These are phyloP conservation scores for Priceomyces carsonii DNA, from an alignment of 805 yeast species.

Conservation along the genomic window DNA sequence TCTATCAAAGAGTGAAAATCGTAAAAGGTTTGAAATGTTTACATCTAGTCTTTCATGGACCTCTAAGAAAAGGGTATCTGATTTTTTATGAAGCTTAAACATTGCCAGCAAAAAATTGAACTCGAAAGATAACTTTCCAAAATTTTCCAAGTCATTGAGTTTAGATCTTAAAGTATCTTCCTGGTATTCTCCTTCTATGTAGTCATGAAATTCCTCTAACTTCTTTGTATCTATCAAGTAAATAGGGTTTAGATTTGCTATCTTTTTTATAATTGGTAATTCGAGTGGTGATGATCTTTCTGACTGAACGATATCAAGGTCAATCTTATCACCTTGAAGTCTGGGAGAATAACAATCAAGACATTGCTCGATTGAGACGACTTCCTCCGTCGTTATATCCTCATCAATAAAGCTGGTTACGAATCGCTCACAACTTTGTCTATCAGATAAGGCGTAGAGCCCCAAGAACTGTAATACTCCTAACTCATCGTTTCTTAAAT, in stretches of 20 bases:
- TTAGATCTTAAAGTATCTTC: neutral
- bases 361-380: too few relatives aligned
- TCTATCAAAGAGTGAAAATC: slow-evolving; percentile 2
- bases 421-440: neutral
- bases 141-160: slow-evolving; percentile 5
- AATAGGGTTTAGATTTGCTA: too few relatives aligned
- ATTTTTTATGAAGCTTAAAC: slow-evolving; percentile 1
- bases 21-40: slow-evolving; percentile 5
- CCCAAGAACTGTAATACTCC: slow-evolving; percentile 7
- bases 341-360: too few relatives aligned
- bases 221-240: too few relatives aligned
- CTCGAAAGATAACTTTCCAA: slow-evolving; percentile 9
- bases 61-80: neutral
- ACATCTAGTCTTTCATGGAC: slow-evolving; percentile 1
- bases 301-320: too few relatives aligned
- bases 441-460: slow-evolving; percentile 1
- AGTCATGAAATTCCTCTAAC: too few relatives aligned
- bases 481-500: too few relatives aligned
- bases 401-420: slow-evolving; percentile 3
- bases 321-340: slow-evolving; percentile 1
- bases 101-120: slow-evolving; percentile 5
- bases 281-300: too few relatives aligned
- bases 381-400: too few relatives aligned
- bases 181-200: too few relatives aligned
- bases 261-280: too few relatives aligned